These are phyloP conservation scores for Eudorina sp. DNA, from an alignment of 139 green algal genomes.

Conservation along the genomic window DNA sequence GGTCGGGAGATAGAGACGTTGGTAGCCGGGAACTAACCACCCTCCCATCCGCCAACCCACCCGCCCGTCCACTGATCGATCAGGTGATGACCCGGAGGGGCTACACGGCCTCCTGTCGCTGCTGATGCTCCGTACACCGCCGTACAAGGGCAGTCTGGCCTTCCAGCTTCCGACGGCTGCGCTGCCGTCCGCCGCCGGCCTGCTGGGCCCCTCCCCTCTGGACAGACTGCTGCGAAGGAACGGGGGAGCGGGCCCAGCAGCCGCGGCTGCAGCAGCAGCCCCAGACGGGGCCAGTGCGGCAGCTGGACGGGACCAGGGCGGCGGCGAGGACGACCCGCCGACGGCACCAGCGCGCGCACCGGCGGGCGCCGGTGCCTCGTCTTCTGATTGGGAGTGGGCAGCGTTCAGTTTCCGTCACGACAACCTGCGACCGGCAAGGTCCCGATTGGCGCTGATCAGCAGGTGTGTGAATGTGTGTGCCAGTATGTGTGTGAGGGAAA, in stretches of 20 bases:
- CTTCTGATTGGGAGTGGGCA: conserved; percentile 31
- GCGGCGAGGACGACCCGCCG: too few relatives aligned
- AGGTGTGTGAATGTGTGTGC: background rate
- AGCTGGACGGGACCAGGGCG: too few relatives aligned
- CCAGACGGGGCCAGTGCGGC: too few relatives aligned
- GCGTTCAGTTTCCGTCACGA: conserved; percentile 36
- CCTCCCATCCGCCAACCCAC: too few relatives aligned
- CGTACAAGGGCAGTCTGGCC: conserved; percentile 36
- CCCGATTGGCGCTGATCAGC: conserved; percentile 13
- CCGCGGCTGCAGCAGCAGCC: background rate
- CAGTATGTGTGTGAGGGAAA: too few relatives aligned
- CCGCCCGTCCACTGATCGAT: too few relatives aligned
- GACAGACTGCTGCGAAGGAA: background rate
- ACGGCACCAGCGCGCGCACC: too few relatives aligned
- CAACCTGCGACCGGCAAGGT: background rate
- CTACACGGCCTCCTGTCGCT: conserved; percentile 43
- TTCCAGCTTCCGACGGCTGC: conserved; percentile 38
- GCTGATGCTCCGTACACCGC: conserved; percentile 43
- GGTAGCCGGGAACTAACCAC: too few relatives aligned
- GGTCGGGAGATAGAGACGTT: too few relatives aligned
- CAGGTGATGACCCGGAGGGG: conserved; percentile 20
- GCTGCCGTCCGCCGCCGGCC: conserved; percentile 1
- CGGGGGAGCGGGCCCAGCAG: background rate
- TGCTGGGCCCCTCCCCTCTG: background rate
- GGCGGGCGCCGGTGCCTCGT: background rate